Evolutionary conservation across 306 rosid genomes (phyloP).

Genomic region (Corylus heterophylla): DNA sequence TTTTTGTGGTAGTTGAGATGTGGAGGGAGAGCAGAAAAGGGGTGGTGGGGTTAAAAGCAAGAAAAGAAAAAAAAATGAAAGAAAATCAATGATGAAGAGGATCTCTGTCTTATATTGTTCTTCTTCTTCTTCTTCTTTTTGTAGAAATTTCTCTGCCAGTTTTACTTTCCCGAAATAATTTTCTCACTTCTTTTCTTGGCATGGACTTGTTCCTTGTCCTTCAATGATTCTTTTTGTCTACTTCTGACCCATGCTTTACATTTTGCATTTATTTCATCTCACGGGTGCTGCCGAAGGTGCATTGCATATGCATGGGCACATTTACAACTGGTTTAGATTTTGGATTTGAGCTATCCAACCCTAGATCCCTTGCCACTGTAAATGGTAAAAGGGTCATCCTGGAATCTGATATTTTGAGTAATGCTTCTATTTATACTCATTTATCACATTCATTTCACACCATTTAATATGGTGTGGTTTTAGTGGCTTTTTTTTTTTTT

Average conservation of each 20-base stretch:
- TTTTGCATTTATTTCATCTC: background rate
- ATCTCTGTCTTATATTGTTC: background rate
- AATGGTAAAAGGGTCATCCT: background rate
- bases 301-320: background rate
- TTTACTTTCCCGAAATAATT: background rate
- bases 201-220: background rate
- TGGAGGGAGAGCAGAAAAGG: conserved; percentile 1
- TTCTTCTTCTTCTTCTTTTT: background rate
- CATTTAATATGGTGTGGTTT: too few species aligned
- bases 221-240: background rate
- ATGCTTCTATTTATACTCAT: too few species aligned
- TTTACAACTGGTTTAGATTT: background rate
- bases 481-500: too few species aligned
- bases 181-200: background rate
- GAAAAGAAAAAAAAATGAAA: background rate
- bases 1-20: conserved; percentile 1
- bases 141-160: background rate
- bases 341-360: background rate
- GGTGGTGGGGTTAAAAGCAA: too few species aligned
- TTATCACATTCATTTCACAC: too few species aligned
- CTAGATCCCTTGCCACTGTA: background rate
- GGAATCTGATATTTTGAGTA: background rate
- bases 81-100: background rate
- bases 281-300: background rate
- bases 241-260: background rate